Conservation (phyloP, 176 grass and related monocot species). For the Zoysia japonica region DNA sequence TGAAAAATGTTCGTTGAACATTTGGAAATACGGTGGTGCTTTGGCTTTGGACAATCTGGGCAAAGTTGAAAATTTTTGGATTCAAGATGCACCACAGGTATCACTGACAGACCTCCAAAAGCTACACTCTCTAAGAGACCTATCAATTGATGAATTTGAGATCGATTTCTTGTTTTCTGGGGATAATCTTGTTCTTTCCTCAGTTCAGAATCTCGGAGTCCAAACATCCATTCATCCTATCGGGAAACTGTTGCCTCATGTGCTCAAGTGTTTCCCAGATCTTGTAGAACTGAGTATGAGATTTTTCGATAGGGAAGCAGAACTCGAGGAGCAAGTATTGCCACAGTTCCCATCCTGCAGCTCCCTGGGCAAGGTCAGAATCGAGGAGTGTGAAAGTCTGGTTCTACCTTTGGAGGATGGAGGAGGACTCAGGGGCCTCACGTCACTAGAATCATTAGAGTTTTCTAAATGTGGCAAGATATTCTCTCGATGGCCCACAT, state of each 20-base stretch:
- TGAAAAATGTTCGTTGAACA: background rate
- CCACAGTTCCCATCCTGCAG: background rate
- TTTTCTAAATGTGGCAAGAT: fast-evolving
- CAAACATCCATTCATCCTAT: background rate
- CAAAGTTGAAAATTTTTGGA: background rate
- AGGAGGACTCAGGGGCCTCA: background rate
- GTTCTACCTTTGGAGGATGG: slow-evolving; percentile 4
- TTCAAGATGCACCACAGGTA: background rate
- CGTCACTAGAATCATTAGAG: background rate
- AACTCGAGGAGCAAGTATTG: background rate
- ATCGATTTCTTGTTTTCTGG: too few relatives aligned
- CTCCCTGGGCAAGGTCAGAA: fast-evolving
- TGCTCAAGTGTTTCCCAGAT: slow-evolving; percentile 1
- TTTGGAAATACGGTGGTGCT: background rate
- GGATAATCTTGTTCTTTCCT: too few relatives aligned
- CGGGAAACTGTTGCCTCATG: background rate
- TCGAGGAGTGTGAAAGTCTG: fast-evolving
- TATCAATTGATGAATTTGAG: too few relatives aligned
- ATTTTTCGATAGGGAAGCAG: too few relatives aligned
- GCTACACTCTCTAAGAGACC: background rate
- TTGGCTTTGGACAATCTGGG: slow-evolving; percentile 22
- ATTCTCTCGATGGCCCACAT: background rate
- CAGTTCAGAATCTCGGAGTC: too few relatives aligned
- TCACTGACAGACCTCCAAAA: background rate
- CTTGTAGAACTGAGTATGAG: background rate